Evolutionary conservation across 495 filamentous ascomycete species (phyloP).

Genomic region (Aspergillus ellipticus): DNA sequence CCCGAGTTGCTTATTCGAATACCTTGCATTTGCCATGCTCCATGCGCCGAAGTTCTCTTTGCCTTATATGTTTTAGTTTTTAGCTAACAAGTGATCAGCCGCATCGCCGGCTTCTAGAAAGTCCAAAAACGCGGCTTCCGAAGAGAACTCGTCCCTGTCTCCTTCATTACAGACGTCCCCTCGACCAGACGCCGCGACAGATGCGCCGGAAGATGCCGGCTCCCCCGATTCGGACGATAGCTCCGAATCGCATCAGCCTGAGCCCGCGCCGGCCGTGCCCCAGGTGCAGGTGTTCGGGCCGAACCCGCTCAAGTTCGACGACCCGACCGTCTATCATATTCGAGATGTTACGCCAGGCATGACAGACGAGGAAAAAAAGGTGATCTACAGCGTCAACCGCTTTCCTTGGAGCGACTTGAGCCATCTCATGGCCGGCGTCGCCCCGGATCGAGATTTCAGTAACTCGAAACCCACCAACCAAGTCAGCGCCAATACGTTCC

Average conservation of each 20-base stretch:
- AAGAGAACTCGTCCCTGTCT: conserved; percentile 57
- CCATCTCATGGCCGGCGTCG: conserved; percentile 80
- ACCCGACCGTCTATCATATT: conserved; percentile 94
- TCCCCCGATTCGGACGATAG: conserved; percentile 56
- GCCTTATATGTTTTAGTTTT: background rate
- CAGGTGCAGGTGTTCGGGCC: conserved; percentile 83
- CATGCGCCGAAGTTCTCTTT: background rate
- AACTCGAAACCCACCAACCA: conserved; percentile 91
- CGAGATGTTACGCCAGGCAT: conserved; percentile 66
- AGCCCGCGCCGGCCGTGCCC: conserved; percentile 70
- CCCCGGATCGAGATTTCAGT: conserved; percentile 92
- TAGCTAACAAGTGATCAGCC: conserved; percentile 17
- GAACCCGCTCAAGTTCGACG: conserved; percentile 85
- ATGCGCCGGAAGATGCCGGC: conserved; percentile 40
- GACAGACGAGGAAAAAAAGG: conserved; percentile 73
- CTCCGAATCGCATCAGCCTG: conserved; percentile 68
- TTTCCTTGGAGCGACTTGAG: conserved; percentile 78
- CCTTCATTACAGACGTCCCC: conserved; percentile 51
- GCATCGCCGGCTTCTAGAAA: conserved; percentile 46
- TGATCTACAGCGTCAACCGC: conserved; percentile 79
- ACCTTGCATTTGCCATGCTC: background rate
- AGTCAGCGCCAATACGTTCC: conserved; percentile 86
- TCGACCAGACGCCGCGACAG: conserved; percentile 45
- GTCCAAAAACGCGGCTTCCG: conserved; percentile 52
- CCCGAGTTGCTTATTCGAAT: background rate